A percentile compares a stretch with the other conserved stretches of the same genome.
These are phyloP conservation scores for Ramaria sp. DNA, from an alignment of 768 basidiomycete genomes.

Conservation along the genomic window DNA sequence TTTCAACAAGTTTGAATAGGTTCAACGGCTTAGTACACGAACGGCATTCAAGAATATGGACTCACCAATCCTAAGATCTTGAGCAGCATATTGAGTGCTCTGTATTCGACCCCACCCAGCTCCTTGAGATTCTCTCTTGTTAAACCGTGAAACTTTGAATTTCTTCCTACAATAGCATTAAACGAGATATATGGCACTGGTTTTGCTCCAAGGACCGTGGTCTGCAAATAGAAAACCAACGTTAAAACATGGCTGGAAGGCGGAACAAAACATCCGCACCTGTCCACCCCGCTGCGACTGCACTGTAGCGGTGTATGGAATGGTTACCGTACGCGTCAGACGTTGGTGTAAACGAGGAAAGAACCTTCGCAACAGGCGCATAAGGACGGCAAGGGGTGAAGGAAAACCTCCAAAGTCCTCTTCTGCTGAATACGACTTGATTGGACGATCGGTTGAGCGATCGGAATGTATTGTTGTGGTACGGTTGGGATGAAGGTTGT, in stretches of 20 bases:
- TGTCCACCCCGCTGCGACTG: neutral
- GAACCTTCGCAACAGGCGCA: constrained; percentile 35
- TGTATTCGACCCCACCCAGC: constrained; percentile 91
- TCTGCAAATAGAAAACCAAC: constrained; percentile 16
- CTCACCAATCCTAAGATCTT: constrained; percentile 72
- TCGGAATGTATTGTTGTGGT: neutral
- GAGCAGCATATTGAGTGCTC: constrained; percentile 67
- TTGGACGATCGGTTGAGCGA: neutral
- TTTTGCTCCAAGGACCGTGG: constrained; percentile 31
- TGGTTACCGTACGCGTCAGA: constrained; percentile 62
- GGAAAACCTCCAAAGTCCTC: constrained; percentile 24
- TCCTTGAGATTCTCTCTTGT: constrained; percentile 85
- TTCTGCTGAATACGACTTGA: neutral
- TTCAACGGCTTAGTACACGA: neutral
- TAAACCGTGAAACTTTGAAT: constrained; percentile 56
- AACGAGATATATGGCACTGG: constrained; percentile 54
- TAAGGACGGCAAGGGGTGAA: constrained; percentile 26
- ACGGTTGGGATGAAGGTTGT: neutral
- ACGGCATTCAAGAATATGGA: constrained; percentile 13
- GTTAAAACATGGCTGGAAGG: constrained; percentile 24
- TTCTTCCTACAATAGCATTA: constrained; percentile 53
- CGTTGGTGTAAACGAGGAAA: constrained; percentile 55
- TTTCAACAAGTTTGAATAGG: constrained; percentile 52
- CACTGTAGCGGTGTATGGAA: constrained; percentile 60
- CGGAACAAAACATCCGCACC: neutral